A percentile compares a stretch with the other conserved stretches of the same genome.
These are phyloP conservation scores for Globisporangium heterothallicum DNA, from an alignment of 352 stramenopile species.

Conservation along the genomic window DNA sequence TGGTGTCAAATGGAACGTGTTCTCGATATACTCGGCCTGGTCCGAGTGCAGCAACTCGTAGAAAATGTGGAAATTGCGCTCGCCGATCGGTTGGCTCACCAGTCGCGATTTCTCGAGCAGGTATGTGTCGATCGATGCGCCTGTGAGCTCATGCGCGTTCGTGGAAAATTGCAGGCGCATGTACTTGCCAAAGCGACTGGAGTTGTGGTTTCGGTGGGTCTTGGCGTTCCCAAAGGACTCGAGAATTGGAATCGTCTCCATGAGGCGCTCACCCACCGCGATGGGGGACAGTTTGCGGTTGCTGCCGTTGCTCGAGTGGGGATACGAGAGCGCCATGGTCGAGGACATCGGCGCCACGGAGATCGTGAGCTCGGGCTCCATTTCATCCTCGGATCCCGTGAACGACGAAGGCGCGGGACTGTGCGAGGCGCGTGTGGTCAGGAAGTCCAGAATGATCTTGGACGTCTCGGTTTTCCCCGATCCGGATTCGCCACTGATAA, in stretches of 20 bases:
- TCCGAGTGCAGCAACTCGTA: conserved; percentile 74
- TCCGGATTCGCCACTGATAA: conserved; percentile 92
- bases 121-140: conserved; percentile 79
- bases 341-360: conserved; percentile 35
- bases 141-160: conserved; percentile 63
- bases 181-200: conserved; percentile 90
- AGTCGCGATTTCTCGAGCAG: conserved; percentile 82
- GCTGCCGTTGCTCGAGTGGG: conserved; percentile 44
- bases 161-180: conserved; percentile 80
- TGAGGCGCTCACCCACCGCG: conserved; percentile 66
- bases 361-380: conserved; percentile 58
- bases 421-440: conserved; percentile 67
- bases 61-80: conserved; percentile 87
- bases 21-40: conserved; percentile 42
- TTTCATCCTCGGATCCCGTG: conserved; percentile 46
- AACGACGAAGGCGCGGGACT: conserved; percentile 29
- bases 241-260: conserved; percentile 90
- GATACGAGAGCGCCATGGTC: conserved; percentile 63
- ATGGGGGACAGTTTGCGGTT: conserved; percentile 57
- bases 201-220: conserved; percentile 89
- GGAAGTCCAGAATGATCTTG: conserved; percentile 90
- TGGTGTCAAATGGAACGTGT: conserved; percentile 43
- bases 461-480: conserved; percentile 95
- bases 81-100: conserved; percentile 63
- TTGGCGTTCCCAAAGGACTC: conserved; percentile 88